A percentile compares a stretch with the other conserved stretches of the same genome.
Evolutionary conservation across 305 asterid species (phyloP).

Genomic region (Petunia hybrid): DNA sequence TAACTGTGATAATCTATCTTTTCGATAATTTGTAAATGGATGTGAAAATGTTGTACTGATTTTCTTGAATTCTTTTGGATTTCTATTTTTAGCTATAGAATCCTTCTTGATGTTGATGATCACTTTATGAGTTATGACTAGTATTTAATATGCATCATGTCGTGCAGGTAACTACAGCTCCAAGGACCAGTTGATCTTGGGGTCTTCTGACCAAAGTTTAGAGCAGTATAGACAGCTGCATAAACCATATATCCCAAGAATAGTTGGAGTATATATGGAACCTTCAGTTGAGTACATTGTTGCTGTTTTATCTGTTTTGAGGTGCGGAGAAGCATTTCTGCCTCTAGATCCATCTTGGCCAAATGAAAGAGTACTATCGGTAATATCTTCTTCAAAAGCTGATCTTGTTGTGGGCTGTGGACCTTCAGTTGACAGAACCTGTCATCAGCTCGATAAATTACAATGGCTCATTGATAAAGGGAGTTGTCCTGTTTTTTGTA

Average conservation of each 20-base stretch:
- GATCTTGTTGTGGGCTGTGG: conserved; percentile 64
- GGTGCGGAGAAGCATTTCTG: conserved; percentile 93
- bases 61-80: neutral
- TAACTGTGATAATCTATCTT: neutral
- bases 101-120: conserved; percentile 36
- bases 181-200: conserved; percentile 29
- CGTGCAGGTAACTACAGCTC: conserved; percentile 32
- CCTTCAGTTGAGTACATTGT: conserved; percentile 90
- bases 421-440: conserved; percentile 47
- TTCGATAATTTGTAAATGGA: neutral
- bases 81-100: neutral
- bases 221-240: conserved; percentile 40
- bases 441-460: conserved; percentile 67
- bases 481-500: conserved; percentile 53
- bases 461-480: conserved; percentile 71
- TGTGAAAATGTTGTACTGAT: neutral
- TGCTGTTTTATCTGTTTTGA: conserved; percentile 78
- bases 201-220: conserved; percentile 37
- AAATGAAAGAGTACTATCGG: conserved; percentile 63
- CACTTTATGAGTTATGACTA: conserved; percentile 11
- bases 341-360: conserved; percentile 98
- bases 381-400: conserved; percentile 65
- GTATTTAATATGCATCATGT: conserved; percentile 6
- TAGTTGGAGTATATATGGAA: conserved; percentile 82
- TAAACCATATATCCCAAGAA: conserved; percentile 54